Evolutionary conservation across 2,329 filamentous ascomycete genomes (phyloP), one percentile per base, ranked within the genome.

Genomic region (Acarospora socialis): DNA sequence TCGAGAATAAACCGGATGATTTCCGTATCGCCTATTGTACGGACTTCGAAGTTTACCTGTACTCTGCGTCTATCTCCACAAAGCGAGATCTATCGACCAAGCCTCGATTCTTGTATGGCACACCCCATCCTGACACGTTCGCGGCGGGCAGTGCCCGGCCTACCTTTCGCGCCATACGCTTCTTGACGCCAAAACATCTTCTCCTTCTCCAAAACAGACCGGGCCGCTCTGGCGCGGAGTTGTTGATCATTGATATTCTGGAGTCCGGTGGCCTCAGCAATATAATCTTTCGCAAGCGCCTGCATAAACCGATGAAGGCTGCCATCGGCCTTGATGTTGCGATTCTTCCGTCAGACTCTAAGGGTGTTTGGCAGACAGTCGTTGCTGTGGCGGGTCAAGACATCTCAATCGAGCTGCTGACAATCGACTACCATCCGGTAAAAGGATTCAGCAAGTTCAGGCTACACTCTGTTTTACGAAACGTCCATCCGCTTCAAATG

Each of bases 301-400:
- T 93, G 20, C 73, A 81, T 10, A 68, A 64, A 33, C 66, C 66
- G 33, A 70, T 90, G 39, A 77, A 76, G 35, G 77, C 81, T 34
- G 80, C 81, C 3, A 79, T 81, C 0, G 78, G 79, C 7, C 64
- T 95, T 30, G 81, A 90, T 30, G 73, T 87, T 30, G 73, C 73
- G 37, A 72, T 77, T 36, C 65, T 94, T 7, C 66, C 69, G 7
- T 59, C 69, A 5, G 53, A 64, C 4, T 59, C 68, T 7, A 56
- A 66, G 0, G 70, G 69, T 32, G 73, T 79, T 37, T 70, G 76
- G 28, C 83, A 94, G 55, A 79, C 83, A 42, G 70, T 79, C 28
- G 66, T 93, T 42, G 86, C 84, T 5, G 73, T 92, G 9, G 80
- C 81, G 3, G 78, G 77, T 6, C 78, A 80, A 45, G 81, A 92